Conservation (phyloP, 2,329 filamentous ascomycete species). For the Dactylellina haptotyla region DNA sequence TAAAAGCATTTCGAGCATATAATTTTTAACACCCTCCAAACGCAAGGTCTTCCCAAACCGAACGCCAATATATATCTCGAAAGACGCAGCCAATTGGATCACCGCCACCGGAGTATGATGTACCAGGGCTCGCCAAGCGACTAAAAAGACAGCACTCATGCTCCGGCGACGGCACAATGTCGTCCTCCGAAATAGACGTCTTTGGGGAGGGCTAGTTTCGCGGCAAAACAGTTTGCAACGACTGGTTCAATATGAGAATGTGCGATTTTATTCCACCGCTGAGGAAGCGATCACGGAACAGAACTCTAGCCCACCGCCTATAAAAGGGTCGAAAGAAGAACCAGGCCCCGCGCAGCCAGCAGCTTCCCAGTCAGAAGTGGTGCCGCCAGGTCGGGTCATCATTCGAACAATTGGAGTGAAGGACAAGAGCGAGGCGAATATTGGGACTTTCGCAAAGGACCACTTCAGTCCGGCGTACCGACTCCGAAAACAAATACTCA, state of each 20-base stretch:
- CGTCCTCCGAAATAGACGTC: conserved; percentile 20
- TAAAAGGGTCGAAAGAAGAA: background rate
- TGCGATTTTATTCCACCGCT: background rate
- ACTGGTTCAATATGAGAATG: background rate
- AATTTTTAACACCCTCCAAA: too few relatives aligned
- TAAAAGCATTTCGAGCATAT: background rate
- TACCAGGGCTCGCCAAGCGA: background rate
- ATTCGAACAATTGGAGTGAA: too few relatives aligned
- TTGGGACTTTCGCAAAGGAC: too few relatives aligned
- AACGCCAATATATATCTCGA: too few relatives aligned
- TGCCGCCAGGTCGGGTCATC: too few relatives aligned
- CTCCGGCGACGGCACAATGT: conserved; percentile 24
- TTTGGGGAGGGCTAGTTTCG: background rate
- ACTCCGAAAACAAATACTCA: too few relatives aligned
- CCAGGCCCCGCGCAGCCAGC: background rate
- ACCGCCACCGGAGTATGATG: conserved; percentile 17
- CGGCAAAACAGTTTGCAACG: background rate
- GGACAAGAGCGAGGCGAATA: too few relatives aligned
- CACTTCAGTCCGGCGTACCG: too few relatives aligned
- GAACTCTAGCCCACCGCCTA: background rate
- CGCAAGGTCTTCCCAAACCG: too few relatives aligned
- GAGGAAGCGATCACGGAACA: background rate
- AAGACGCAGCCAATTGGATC: conserved; percentile 10
- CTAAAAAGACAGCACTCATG: conserved; percentile 21
- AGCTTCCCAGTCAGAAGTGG: too few relatives aligned